These are phyloP conservation scores for Monosporascus sp. DNA, from an alignment of 2,329 filamentous ascomycete genomes.

Conservation along the genomic window DNA sequence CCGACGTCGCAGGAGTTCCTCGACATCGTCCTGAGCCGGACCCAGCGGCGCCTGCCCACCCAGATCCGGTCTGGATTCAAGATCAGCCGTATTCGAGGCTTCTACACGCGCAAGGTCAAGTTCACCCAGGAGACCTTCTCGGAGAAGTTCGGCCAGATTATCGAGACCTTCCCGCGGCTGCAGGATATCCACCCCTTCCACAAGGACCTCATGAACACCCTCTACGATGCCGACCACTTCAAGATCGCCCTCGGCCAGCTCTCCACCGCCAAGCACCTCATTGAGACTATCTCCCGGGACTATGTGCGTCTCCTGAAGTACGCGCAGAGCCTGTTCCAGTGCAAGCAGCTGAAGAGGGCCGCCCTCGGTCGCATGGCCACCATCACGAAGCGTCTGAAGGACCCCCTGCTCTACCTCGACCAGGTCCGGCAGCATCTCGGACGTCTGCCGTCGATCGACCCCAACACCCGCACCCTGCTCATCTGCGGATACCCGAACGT, in stretches of 20 bases:
- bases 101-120: slow-evolving; percentile 98
- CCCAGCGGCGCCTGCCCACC: slow-evolving; percentile 86
- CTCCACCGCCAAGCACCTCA: slow-evolving; percentile 90
- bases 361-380: slow-evolving; percentile 98
- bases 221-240: slow-evolving; percentile 98
- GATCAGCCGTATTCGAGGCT: slow-evolving; percentile 84
- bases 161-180: slow-evolving; percentile 88
- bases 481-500: slow-evolving; percentile 98
- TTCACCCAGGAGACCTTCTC: slow-evolving; percentile 95
- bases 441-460: slow-evolving; percentile 96
- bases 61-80: slow-evolving; percentile 96
- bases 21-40: slow-evolving; percentile 92
- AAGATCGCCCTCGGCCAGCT: slow-evolving; percentile 93
- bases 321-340: slow-evolving; percentile 94
- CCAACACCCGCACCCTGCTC: slow-evolving; percentile 89
- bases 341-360: slow-evolving; percentile 96
- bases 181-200: slow-evolving; percentile 95
- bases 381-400: slow-evolving; percentile 89
- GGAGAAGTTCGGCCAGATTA: slow-evolving; percentile 85
- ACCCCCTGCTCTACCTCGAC: slow-evolving; percentile 90
- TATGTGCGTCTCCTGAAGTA: slow-evolving; percentile 97
- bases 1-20: slow-evolving; percentile 93
- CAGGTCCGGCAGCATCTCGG: slow-evolving; percentile 95
- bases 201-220: slow-evolving; percentile 84
- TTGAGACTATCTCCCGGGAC: slow-evolving; percentile 92